Base-by-base conservation (phyloP, 768 basidiomycete species). In the Fomitopsis serialis region DNA sequence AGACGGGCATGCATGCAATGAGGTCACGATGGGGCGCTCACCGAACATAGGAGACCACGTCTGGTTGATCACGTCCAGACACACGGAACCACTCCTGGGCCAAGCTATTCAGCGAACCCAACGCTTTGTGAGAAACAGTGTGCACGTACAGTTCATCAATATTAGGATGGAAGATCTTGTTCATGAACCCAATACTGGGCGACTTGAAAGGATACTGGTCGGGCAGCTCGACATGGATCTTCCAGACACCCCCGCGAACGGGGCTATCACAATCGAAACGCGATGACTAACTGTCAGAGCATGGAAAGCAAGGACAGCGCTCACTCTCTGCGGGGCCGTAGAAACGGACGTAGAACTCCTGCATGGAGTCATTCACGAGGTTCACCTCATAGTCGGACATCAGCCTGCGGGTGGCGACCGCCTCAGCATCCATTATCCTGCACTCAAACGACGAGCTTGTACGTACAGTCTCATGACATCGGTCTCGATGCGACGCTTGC, bases 41-140 rank as follows among this genome's bases (percentile, higher is more conserved):
- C 94, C 94, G 67, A 97, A 99, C 97, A 99, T 98, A 1, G 97
- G 97, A 40, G 97, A 98, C 97, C 97, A 99, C 15, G 96, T 97
- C 74, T 98, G 95, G 68, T 98, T 98, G 69, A 98, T 98, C 40
- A 98, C 97, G 70, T 98, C 97, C 58, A 99, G 76, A 70, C 97
- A 99, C 49, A 99, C 96, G 5, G 95, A 98, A 42, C 96, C 96
- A 66, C 94, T 97, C 65, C 94, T 96, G 37, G 49, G 42, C 48
- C 24, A n/a, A 29, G 44, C 57, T 24, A 59, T 55, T 27, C 29
- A n/a, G 52, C n/a, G 24, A n/a, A 21, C 11, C n/a, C 21, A 7
- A n/a, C 9, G 17, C 6, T 27, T 42, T 9, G 49, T 23, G 50
- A 48, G 27, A 45, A 45, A 15, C 42, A n/a, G 40, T 34, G 37